Percentiles rank a stretch among this genome's conserved stretches.
Evolutionary conservation across 2,329 filamentous ascomycete genomes (phyloP).

Genomic region (Clonostachys rosea): DNA sequence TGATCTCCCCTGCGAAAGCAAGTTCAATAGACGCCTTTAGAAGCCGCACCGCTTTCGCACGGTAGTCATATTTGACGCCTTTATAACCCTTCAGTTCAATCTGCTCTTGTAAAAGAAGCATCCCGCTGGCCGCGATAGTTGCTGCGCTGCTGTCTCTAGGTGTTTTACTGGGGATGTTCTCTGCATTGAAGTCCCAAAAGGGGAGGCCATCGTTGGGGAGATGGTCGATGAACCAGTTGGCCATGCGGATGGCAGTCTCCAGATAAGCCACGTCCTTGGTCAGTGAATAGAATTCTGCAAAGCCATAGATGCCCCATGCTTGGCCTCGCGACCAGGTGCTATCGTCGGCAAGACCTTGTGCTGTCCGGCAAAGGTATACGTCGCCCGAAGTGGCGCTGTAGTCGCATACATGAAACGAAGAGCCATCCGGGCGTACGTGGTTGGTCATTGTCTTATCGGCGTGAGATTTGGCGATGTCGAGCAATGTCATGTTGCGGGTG

Average conservation of each 20-base stretch:
- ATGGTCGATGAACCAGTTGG: slow-evolving; percentile 36
- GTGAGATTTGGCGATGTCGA: slow-evolving; percentile 27
- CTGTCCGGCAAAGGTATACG: slow-evolving; percentile 32
- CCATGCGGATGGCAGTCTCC: slow-evolving; percentile 31
- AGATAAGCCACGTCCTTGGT: slow-evolving; percentile 33
- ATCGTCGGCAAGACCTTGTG: slow-evolving; percentile 36
- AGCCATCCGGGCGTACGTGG: slow-evolving; percentile 30
- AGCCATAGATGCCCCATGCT: slow-evolving; percentile 42
- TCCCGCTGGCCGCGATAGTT: slow-evolving; percentile 27
- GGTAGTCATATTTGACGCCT: too few species aligned
- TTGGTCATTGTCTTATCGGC: slow-evolving; percentile 28
- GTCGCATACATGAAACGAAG: slow-evolving; percentile 37
- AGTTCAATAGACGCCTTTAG: too few species aligned
- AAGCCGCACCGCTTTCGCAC: too few species aligned
- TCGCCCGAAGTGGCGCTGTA: slow-evolving; percentile 33
- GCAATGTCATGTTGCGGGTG: slow-evolving; percentile 19
- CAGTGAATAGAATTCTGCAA: slow-evolving; percentile 39
- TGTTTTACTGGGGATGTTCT: slow-evolving; percentile 8
- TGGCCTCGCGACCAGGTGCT: slow-evolving; percentile 43
- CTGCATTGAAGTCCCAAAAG: slow-evolving; percentile 42
- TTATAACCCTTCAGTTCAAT: too few species aligned
- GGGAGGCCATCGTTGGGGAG: slow-evolving; percentile 27
- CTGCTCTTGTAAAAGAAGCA: slow-evolving; percentile 24
- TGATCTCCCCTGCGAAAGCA: too few species aligned
- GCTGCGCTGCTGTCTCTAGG: slow-evolving; percentile 30